phyloP scores from a whole-genome alignment of 345 rosid genomes.

The Arabidopsis thaliana region DNA sequence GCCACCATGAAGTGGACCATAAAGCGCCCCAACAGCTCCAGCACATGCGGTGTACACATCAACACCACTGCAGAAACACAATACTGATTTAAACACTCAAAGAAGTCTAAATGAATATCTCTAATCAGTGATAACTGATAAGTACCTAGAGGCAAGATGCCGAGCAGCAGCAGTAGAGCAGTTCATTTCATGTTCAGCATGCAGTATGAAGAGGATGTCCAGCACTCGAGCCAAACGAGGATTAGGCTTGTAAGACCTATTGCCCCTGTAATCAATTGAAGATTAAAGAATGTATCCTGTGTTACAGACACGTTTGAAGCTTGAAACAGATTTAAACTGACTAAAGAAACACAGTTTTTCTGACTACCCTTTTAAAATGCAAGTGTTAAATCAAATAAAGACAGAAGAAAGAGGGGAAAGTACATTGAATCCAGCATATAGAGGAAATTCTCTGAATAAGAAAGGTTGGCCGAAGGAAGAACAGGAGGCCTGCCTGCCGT shows the following conservation, averaged over 20 bases:
- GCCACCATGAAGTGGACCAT: constrained; percentile 96
- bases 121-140: neutral
- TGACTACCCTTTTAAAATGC: neutral
- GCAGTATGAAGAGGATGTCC: constrained; percentile 83
- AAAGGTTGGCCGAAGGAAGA: constrained; percentile 82
- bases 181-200: constrained; percentile 98
- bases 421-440: constrained; percentile 95
- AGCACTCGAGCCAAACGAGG: constrained; percentile 84
- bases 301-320: constrained; percentile 6
- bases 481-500: constrained; percentile 94
- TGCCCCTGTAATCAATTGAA: constrained; percentile 58
- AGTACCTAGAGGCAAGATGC: constrained; percentile 91
- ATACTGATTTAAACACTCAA: neutral
- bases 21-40: constrained; percentile 94
- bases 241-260: constrained; percentile 83
- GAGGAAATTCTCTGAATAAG: constrained; percentile 87
- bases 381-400: neutral
- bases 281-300: constrained; percentile 12
- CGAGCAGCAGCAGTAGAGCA: constrained; percentile 94
- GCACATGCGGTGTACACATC: constrained; percentile 85
- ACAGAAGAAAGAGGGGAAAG: constrained; percentile 28
- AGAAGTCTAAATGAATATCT: constrained; percentile 9
- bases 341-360: neutral
- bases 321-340: constrained; percentile 4
- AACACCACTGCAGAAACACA: constrained; percentile 67